Conservation (phyloP, 148 eudicot species). For the Linanthus parryae region DNA sequence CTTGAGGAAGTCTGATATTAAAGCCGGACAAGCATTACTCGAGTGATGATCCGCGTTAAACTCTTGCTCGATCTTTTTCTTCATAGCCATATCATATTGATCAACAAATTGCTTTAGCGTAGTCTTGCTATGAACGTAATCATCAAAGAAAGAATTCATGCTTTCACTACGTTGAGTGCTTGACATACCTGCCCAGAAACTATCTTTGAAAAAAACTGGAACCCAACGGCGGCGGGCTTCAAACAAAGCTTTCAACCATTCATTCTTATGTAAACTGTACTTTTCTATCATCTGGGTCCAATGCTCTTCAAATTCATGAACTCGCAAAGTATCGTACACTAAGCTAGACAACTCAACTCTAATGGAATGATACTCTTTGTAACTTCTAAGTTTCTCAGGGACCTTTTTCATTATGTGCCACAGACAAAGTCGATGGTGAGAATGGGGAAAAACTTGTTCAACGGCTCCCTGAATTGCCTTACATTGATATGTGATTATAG, state of each 20-base stretch:
- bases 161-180: neutral
- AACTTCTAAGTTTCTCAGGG: neutral
- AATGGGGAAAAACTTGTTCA: neutral
- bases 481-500: constrained; percentile 2
- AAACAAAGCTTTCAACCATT: neutral
- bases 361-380: neutral
- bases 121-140: neutral
- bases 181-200: neutral
- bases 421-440: neutral
- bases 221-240: neutral
- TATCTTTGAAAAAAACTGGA: neutral
- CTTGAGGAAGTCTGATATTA: neutral
- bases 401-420: neutral
- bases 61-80: neutral
- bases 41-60: neutral
- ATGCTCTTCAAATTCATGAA: neutral
- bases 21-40: neutral
- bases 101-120: neutral
- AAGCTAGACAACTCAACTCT: neutral
- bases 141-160: neutral
- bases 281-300: neutral
- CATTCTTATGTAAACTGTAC: neutral
- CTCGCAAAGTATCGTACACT: neutral
- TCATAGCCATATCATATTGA: neutral
- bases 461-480: neutral